Percentiles rank a stretch among this genome's conserved stretches.
These are phyloP conservation scores for Acacia melanoxylon DNA, from an alignment of 306 rosid genomes.

Conservation along the genomic window DNA sequence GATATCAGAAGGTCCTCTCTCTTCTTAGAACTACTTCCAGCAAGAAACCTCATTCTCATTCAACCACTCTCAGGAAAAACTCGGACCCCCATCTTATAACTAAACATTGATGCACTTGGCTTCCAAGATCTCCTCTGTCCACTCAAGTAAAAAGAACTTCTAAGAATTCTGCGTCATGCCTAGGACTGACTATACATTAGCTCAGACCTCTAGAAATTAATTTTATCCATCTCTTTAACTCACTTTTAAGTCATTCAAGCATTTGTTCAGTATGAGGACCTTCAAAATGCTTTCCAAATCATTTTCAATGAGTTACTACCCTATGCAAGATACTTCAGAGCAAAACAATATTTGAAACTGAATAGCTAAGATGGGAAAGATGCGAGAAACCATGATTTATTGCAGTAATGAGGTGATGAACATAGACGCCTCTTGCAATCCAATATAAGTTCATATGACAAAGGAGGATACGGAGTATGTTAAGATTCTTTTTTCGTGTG, in stretches of 20 bases:
- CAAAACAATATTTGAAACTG: not conserved
- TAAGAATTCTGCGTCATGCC: not conserved
- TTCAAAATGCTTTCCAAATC: not conserved
- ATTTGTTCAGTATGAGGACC: not conserved
- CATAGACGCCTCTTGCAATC: constrained; percentile 1
- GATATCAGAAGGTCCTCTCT: not conserved
- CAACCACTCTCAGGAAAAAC: not conserved
- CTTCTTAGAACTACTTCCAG: not conserved
- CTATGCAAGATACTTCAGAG: not conserved
- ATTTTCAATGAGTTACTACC: not conserved
- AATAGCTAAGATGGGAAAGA: not conserved
- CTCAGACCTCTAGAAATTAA: not conserved
- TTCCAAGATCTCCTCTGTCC: not conserved
- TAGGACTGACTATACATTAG: not conserved
- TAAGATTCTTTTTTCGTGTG: not conserved
- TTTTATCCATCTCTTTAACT: not conserved
- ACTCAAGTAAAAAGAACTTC: not conserved
- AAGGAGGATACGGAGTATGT: not conserved
- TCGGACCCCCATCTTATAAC: not conserved
- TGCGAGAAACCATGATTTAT: not conserved
- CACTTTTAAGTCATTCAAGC: not conserved
- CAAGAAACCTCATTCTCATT: not conserved
- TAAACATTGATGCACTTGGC: not conserved
- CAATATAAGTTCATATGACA: not conserved
- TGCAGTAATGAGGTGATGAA: not conserved